Conservation (phyloP, 176 grass and related monocot genomes). For the Stipa capillata region DNA sequence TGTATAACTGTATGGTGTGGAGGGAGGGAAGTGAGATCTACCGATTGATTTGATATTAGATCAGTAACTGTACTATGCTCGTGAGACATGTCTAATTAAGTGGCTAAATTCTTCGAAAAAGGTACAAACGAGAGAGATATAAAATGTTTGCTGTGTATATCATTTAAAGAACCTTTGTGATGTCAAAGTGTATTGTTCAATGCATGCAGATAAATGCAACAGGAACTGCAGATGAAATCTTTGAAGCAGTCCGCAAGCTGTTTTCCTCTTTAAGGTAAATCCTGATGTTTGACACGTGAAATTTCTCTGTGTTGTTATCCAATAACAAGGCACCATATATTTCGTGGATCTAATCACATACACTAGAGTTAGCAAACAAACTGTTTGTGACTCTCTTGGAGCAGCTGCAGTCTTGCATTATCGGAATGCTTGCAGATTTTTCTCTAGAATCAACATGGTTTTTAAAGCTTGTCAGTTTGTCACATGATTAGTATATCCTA, state of each 20-base stretch:
- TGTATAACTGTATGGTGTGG: not conserved
- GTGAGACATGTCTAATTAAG: not conserved
- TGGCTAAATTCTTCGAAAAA: constrained; percentile 9
- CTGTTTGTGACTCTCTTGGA: no score
- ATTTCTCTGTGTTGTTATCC: not conserved
- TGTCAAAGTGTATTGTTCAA: constrained; percentile 10
- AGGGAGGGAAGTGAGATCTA: not conserved
- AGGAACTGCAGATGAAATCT: constrained; percentile 67
- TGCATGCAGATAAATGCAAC: constrained; percentile 67
- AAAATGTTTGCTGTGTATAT: not conserved
- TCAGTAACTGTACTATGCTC: not conserved
- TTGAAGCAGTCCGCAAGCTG: constrained; percentile 44
- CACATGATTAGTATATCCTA: not conserved
- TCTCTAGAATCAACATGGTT: not conserved
- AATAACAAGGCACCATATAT: not conserved
- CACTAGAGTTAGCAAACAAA: not conserved
- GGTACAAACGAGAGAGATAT: not conserved
- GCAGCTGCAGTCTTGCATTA: not conserved
- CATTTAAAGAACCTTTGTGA: not conserved
- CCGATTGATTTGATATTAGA: not conserved
- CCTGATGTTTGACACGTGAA: not conserved
- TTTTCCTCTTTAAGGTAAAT: constrained; percentile 66
- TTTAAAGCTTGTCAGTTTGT: not conserved
- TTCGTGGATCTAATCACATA: not conserved
- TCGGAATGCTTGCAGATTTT: not conserved